Evolutionary conservation across 179 eudicot species (phyloP).

Genomic region (Pouteria campechiana): DNA sequence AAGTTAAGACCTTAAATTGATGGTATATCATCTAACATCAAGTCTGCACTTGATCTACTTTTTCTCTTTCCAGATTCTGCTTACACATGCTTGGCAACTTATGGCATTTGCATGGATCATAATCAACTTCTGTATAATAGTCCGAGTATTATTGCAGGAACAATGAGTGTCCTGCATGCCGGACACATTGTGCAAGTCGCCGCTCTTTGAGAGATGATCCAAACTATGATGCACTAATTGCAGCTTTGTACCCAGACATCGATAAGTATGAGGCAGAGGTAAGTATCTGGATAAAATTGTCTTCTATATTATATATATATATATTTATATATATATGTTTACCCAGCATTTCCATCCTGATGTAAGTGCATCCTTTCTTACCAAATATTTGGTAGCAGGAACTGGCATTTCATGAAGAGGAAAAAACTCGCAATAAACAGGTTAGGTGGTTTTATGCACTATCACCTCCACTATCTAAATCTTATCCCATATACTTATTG

Average conservation of each 20-base stretch:
- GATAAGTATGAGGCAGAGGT: constrained; percentile 96
- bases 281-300: no score
- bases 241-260: constrained; percentile 73
- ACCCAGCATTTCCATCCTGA: no score
- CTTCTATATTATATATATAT: no score
- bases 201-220: constrained; percentile 97
- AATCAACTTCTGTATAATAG: no score
- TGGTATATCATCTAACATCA: no score
- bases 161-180: constrained; percentile 99
- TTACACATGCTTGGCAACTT: background rate
- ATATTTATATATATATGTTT: no score
- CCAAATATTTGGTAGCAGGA: constrained; percentile 53
- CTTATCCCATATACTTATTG: background rate
- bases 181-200: constrained; percentile 97
- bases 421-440: constrained; percentile 71
- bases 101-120: no score
- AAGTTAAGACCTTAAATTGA: no score
- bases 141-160: constrained; percentile 33
- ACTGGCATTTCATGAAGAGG: constrained; percentile 79
- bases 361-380: no score
- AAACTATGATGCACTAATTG: constrained; percentile 69
- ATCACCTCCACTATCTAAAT: background rate
- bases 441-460: constrained; percentile 17
- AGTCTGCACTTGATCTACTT: background rate
- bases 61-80: background rate